A percentile compares a stretch with the other conserved stretches of the same genome.
Evolutionary conservation across 139 green algal genomes (phyloP).

Genomic region (Picocystis salinarum): DNA sequence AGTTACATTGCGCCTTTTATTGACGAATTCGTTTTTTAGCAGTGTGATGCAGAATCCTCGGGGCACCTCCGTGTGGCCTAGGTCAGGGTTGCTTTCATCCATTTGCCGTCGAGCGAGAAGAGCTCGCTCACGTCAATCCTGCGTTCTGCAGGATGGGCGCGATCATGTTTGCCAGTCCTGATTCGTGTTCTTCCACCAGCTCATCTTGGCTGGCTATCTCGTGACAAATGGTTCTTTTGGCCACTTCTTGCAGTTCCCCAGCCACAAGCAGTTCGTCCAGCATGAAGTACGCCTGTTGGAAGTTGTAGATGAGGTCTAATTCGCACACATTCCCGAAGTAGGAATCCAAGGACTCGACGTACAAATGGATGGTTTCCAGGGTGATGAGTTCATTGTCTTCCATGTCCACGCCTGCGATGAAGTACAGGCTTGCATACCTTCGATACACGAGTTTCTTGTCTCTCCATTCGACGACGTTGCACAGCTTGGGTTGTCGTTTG

Average conservation of each 20-base stretch:
- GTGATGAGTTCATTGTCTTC: neutral
- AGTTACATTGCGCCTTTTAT: too few species aligned
- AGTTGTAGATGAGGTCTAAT: slow-evolving; percentile 4
- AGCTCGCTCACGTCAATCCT: too few species aligned
- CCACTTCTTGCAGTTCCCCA: neutral
- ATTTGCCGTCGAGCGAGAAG: too few species aligned
- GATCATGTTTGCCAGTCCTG: too few species aligned
- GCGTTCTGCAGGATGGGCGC: too few species aligned
- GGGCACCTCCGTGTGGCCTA: too few species aligned
- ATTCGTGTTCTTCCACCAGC: neutral
- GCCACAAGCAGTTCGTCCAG: neutral
- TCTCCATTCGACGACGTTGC: neutral
- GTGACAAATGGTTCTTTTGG: too few species aligned
- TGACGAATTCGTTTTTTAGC: too few species aligned
- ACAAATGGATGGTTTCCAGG: slow-evolving; percentile 1
- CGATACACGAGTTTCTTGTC: slow-evolving; percentile 1
- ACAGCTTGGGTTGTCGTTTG: neutral
- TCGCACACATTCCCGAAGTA: slow-evolving; percentile 4
- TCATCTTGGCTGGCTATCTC: neutral
- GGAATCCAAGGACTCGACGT: neutral
- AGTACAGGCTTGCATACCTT: slow-evolving; percentile 1
- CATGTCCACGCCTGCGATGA: neutral
- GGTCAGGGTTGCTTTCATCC: too few species aligned
- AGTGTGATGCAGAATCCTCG: too few species aligned
- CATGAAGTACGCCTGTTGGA: slow-evolving; percentile 4